Base-by-base conservation (phyloP, 1,139 yeast species). In the Blastobotrys apis region DNA sequence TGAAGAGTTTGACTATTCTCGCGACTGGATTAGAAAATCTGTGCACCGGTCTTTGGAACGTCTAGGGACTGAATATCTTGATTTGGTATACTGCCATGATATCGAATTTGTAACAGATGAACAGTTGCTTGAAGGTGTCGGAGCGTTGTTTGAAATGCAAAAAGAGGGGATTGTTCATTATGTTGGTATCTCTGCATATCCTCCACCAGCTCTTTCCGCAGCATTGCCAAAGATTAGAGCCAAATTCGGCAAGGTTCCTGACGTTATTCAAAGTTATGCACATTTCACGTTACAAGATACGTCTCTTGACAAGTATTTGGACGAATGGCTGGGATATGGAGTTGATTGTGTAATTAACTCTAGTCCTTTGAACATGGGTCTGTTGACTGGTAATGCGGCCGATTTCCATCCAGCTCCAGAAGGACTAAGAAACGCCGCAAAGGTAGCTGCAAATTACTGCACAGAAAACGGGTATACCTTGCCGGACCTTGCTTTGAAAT, bases 161-260 rank as follows among this genome's bases (percentile, higher is more conserved):
- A 55, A 68, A 5, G 77, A 79, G 54, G 95, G 95, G 0, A 38
- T 74, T 4, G 72, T 86, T 36, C 69, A 64, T 36, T 69, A 80
- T 53, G 74, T 88, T 48, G 97, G 97, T 3, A 67, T 87, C 36
- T 80, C 94, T 10, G 97, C 96, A 0, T 87, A 86, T 58, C 97
- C 96, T 0, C 81, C 90, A 15, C 77, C 77, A 13, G 79, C 75
- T 44, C 65, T 85, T 33, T 37, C 48, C 17, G 35, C 39, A 8
- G 72, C 43, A 53, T 81, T 75, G 1, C 66, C 75, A 0, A 63
- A 86, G 44, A 68, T 72, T 22, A 53, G 48, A n/a, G 37, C 40
- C 51, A 53, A 9, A 53, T 67, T 44, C 67, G 73, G 33, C 59
- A 84, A 74, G 0, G 62, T 73, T 0, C 64, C 85, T 46, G 96